Percentiles rank a stretch among this genome's conserved stretches.
Evolutionary conservation across 441 rosid species (phyloP).

Genomic region (Sinapis alba): DNA sequence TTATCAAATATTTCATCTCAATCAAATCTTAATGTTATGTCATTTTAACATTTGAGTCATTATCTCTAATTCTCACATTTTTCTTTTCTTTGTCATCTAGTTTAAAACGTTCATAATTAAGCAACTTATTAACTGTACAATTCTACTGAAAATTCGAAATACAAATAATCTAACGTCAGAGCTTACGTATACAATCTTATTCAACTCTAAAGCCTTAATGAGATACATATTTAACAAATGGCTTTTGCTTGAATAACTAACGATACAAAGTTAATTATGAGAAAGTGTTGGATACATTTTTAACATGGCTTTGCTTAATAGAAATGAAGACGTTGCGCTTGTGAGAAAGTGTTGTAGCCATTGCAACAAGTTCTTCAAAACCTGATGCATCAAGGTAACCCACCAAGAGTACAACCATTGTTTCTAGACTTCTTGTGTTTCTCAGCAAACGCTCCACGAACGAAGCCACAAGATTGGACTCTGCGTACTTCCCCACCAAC

Average conservation of each 20-base stretch:
- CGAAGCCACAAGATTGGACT: conserved; percentile 31
- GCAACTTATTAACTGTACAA: background rate
- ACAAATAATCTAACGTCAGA: background rate
- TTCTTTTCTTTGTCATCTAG: no score
- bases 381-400: conserved; percentile 36
- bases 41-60: no score
- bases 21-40: no score
- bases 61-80: background rate
- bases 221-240: conserved; percentile 16
- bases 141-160: background rate
- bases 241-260: background rate
- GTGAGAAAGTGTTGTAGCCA: conserved; percentile 30
- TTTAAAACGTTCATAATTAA: background rate
- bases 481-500: conserved; percentile 35
- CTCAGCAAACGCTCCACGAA: conserved; percentile 34
- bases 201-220: background rate
- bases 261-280: background rate
- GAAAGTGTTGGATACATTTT: conserved; percentile 22
- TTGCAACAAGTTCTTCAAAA: conserved; percentile 33
- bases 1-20: no score
- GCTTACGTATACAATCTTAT: background rate
- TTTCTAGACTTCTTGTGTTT: conserved; percentile 29
- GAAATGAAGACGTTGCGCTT: conserved; percentile 20
- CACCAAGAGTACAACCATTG: conserved; percentile 36
- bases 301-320: conserved; percentile 28